Evolutionary conservation across 495 filamentous ascomycete genomes (phyloP).

Genomic region (Chaetomidium leptoderma): DNA sequence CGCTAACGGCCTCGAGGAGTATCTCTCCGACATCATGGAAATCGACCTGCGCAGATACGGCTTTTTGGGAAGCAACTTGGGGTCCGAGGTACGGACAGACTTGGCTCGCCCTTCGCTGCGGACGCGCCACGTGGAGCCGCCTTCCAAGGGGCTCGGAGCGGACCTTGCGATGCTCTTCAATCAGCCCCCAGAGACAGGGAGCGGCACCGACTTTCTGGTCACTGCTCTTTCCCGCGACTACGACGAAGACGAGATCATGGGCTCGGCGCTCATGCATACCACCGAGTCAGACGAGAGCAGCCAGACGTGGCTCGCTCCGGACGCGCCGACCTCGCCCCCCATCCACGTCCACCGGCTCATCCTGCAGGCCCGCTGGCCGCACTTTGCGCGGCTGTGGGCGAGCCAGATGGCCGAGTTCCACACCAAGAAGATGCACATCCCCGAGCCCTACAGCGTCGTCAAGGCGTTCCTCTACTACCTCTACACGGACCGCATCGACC

Average conservation of each 20-base stretch:
- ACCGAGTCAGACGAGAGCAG: slow-evolving; percentile 38
- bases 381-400: slow-evolving; percentile 84
- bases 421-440: slow-evolving; percentile 93
- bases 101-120: slow-evolving; percentile 47
- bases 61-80: slow-evolving; percentile 73
- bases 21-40: slow-evolving; percentile 86
- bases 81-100: slow-evolving; percentile 55
- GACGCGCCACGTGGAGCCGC: slow-evolving; percentile 38
- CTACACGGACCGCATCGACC: slow-evolving; percentile 87
- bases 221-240: slow-evolving; percentile 68
- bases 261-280: slow-evolving; percentile 42
- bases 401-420: slow-evolving; percentile 97
- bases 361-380: slow-evolving; percentile 90
- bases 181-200: slow-evolving; percentile 67
- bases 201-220: slow-evolving; percentile 79
- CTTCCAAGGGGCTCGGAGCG: slow-evolving; percentile 67
- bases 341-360: slow-evolving; percentile 94
- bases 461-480: slow-evolving; percentile 93
- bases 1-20: slow-evolving; percentile 65
- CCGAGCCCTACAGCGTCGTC: slow-evolving; percentile 91
- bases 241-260: slow-evolving; percentile 58
- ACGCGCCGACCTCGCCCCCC: slow-evolving; percentile 66
- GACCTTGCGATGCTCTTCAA: slow-evolving; percentile 86
- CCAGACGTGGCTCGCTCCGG: slow-evolving; percentile 58
- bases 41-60: slow-evolving; percentile 84